A percentile compares a stretch with the other conserved stretches of the same genome.
phyloP scores from a whole-genome alignment of 495 filamentous ascomycete species.

The Aspergillus nanangensis region DNA sequence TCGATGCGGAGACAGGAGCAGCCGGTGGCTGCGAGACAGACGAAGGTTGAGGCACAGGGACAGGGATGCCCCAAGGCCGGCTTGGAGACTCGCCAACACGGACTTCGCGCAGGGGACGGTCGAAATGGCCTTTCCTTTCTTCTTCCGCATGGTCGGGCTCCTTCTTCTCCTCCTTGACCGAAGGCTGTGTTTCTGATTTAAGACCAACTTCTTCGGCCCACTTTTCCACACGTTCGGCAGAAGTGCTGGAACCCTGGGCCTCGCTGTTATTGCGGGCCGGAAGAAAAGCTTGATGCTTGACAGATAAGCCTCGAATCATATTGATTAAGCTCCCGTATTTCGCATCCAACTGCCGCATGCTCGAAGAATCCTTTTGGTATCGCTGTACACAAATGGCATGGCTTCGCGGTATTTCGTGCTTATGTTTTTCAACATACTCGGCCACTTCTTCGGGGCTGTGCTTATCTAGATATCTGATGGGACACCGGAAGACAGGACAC shows the following conservation, averaged over 20 bases:
- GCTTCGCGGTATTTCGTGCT: constrained; percentile 85
- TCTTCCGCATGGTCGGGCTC: constrained; percentile 30
- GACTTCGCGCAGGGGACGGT: constrained; percentile 75
- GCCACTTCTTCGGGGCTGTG: constrained; percentile 90
- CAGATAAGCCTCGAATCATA: constrained; percentile 83
- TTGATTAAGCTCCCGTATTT: constrained; percentile 86
- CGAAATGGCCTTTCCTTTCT: constrained; percentile 58
- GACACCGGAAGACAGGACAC: constrained; percentile 83
- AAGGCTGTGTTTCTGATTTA: constrained; percentile 20
- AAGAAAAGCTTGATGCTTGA: constrained; percentile 77
- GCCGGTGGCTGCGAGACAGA: constrained; percentile 20
- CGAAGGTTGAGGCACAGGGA: constrained; percentile 47
- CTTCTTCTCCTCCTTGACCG: constrained; percentile 32
- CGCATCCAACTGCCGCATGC: constrained; percentile 78
- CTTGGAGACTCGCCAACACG: constrained; percentile 85
- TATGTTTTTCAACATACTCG: constrained; percentile 83
- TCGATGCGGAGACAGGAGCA: constrained; percentile 17
- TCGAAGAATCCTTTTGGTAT: constrained; percentile 76
- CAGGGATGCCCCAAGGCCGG: constrained; percentile 83
- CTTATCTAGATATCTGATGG: constrained; percentile 83
- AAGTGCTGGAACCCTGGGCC: constrained; percentile 23
- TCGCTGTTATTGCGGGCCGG: constrained; percentile 54
- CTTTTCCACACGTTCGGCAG: constrained; percentile 64
- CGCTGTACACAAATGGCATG: constrained; percentile 86
- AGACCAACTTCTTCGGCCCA: constrained; percentile 72